Base-by-base conservation (phyloP, 1,284 basidiomycete genomes). In the Boletus sp. region DNA sequence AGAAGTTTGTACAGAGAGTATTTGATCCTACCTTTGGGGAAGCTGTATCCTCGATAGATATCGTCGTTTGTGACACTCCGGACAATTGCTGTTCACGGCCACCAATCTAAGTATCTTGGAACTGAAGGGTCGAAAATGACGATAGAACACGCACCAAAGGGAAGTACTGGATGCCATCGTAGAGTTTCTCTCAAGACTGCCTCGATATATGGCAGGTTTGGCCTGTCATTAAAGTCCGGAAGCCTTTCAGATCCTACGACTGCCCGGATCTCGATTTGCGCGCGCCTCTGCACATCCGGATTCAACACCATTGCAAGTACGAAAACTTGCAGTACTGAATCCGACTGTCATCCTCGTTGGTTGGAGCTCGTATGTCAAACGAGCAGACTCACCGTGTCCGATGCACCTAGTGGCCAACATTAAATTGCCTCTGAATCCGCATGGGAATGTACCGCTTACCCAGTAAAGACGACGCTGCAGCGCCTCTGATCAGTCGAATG, bases 101-200 rank as follows among this genome's bases (percentile, higher is more conserved):
- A n/a, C 23, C 13, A 16, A 23, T 21, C 31, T 33, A 37, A 31
- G 46, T 23, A 56, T 30, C 38, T n/a, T 14, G 33, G 13, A 21
- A 21, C 9, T 48, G 16, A 33, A 16, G 10, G 13, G 10, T 43
- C 30, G 19, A 23, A 10, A 6, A 38, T 7, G 52, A 9, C 47
- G 13, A 19, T 16, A 8, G 11, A 51, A 11, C 27, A 63, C 61
- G 11, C 23, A 63, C 62, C 31, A 28, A 66, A 56, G 8, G 65
- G 65, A 37, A 61, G n/a, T 11, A 56, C 33, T n/a, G 65, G 65
- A 46, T 65, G 59, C 59, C 63, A 65, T 43, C 66, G 55, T 2
- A 62, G 43, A 30, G 58, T 60, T 38, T 60, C 58, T 38, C 58
- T 58, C n/a, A 46, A 19, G 27, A 60, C 43, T 11, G 58, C 58